phyloP scores from a whole-genome alignment of 352 stramenopile species.

The Aphanomyces invadans region DNA sequence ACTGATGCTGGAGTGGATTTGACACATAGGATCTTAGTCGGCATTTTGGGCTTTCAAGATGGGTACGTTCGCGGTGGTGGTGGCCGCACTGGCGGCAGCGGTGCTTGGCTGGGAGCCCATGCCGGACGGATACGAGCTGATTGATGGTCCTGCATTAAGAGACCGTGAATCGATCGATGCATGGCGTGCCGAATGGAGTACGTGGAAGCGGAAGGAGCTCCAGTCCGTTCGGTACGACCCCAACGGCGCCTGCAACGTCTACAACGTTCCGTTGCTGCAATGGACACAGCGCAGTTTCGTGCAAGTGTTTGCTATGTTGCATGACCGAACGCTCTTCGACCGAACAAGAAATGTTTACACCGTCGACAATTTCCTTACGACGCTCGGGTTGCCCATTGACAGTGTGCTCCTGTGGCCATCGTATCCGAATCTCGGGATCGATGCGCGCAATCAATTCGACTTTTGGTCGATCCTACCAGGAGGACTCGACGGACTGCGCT shows the following conservation, averaged over 20 bases:
- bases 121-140: constrained; percentile 73
- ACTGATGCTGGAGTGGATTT: neutral
- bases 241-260: constrained; percentile 48
- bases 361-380: constrained; percentile 55
- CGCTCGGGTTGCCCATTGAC: constrained; percentile 55
- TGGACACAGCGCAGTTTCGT: constrained; percentile 78
- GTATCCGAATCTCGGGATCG: constrained; percentile 78
- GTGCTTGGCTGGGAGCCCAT: constrained; percentile 53
- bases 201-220: constrained; percentile 70
- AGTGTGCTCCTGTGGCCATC: constrained; percentile 77
- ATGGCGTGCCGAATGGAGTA: constrained; percentile 51
- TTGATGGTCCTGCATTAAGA: constrained; percentile 41
- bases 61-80: neutral
- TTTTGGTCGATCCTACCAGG: constrained; percentile 50
- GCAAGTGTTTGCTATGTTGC: constrained; percentile 67
- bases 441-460: constrained; percentile 79
- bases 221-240: constrained; percentile 53
- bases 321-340: constrained; percentile 69
- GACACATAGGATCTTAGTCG: neutral
- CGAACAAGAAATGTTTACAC: constrained; percentile 51
- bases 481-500: constrained; percentile 38
- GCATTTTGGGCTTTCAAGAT: neutral
- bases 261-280: constrained; percentile 49
- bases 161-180: constrained; percentile 30
- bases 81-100: neutral